phyloP scores from a whole-genome alignment of 495 filamentous ascomycete genomes.

The Neurospora sp. region DNA sequence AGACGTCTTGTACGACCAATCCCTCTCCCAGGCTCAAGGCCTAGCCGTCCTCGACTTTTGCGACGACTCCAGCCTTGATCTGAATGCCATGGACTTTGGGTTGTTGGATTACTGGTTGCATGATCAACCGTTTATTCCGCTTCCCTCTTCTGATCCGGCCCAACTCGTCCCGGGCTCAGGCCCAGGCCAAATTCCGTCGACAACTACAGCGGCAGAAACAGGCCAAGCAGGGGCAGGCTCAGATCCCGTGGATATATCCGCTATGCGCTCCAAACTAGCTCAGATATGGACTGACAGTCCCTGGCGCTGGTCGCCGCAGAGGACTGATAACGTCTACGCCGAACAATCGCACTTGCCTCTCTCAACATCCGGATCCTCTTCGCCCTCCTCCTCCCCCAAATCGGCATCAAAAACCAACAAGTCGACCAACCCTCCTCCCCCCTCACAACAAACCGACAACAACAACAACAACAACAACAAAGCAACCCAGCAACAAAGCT shows the following conservation, averaged over 20 bases:
- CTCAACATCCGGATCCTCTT: not conserved
- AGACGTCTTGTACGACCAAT: constrained; percentile 25
- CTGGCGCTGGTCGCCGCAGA: constrained; percentile 46
- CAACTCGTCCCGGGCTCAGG: not conserved
- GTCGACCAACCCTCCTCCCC: not conserved
- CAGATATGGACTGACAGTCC: constrained; percentile 32
- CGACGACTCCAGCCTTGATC: constrained; percentile 44
- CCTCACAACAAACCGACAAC: not conserved
- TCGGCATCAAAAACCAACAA: not conserved
- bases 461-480: not conserved
- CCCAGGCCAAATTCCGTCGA: not conserved
- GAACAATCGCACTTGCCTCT: constrained; percentile 48
- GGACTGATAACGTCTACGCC: constrained; percentile 38
- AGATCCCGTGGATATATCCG: constrained; percentile 20
- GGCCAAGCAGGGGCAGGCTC: constrained; percentile 3
- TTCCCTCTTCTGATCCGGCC: not conserved
- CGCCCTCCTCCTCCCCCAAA: not conserved
- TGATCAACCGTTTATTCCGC: not conserved
- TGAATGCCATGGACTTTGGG: constrained; percentile 51
- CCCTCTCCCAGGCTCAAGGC: constrained; percentile 24
- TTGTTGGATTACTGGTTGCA: constrained; percentile 42
- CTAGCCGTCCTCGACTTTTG: constrained; percentile 36
- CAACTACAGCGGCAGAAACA: not conserved
- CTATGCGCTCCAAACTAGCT: constrained; percentile 23
- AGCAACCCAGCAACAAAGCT: not conserved